Base-by-base conservation (phyloP, 495 filamentous ascomycete species). In the Hypoxylon fragiforme region DNA sequence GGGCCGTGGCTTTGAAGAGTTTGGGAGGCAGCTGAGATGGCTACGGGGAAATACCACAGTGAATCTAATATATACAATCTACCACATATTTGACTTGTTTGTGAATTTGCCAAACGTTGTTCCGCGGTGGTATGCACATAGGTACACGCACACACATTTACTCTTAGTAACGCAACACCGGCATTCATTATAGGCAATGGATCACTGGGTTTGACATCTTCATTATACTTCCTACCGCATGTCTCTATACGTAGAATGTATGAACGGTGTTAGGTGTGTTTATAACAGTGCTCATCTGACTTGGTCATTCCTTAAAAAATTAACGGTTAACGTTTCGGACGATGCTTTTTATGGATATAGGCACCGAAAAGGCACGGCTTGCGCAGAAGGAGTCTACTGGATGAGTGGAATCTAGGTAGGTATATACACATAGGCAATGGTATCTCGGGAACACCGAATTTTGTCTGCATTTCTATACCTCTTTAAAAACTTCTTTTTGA, bases 11-110 rank as follows among this genome's bases (percentile, higher is more conserved):
- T 39, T 18, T 22, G 21, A 26, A 46, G 38, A 48, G 46, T 47
- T 28, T 37, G 22, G n/a, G 41, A 42, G 28, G 50, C 18, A 31
- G 19, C 45, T 21, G 12, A 46, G 44, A 30, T 13, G 35, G 20
- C 46, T 36, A 32, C 7, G 4, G 12, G 24, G 24, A 52, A 44
- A 48, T 38, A 44, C 20, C 22, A 35, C n/a, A 31, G 43, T 32
- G 31, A 55, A 39, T 39, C 37, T 62, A 62, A 56, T 62, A 56
- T 36, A 62, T 62, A 56, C 52, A 56, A 52, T 31, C 34, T 62
- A 16, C 39, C 39, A 22, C 43, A 52, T 47, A 44, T 12, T 22
- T 3, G 0, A 19, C n/a, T 31, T 11, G 20, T 20, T 8, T 32
- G 11, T 18, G 3, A 13, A 7, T 26, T 8, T 12, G 21, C 4